Percentiles rank a stretch among this genome's conserved stretches.
These are phyloP conservation scores for Cladophialophora immunda DNA, from an alignment of 2,329 filamentous ascomycete species.

Conservation along the genomic window DNA sequence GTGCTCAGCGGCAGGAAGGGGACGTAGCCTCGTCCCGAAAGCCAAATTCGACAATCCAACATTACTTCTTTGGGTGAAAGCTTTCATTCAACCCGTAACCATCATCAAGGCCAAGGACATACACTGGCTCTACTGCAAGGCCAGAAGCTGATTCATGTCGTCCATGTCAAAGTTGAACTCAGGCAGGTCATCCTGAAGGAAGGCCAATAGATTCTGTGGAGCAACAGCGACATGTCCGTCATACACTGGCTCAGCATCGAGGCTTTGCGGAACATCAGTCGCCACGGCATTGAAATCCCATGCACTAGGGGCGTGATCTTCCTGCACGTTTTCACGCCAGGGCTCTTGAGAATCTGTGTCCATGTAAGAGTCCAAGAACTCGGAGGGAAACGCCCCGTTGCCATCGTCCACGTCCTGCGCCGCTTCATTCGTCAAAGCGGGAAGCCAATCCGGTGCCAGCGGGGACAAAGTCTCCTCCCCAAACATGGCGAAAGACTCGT, in stretches of 20 bases:
- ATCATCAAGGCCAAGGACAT: neutral
- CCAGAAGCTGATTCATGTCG: neutral
- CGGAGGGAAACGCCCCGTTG: too few relatives aligned
- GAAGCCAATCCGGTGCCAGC: too few relatives aligned
- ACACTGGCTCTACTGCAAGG: neutral
- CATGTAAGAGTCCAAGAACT: too few relatives aligned
- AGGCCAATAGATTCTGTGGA: neutral
- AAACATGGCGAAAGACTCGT: too few relatives aligned
- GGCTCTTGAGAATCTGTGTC: too few relatives aligned
- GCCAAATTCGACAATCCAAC: neutral
- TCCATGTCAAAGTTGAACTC: neutral
- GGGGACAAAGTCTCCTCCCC: too few relatives aligned
- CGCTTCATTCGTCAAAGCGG: too few relatives aligned
- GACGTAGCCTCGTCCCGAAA: neutral
- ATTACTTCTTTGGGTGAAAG: too few relatives aligned
- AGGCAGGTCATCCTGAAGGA: neutral
- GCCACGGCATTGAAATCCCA: neutral
- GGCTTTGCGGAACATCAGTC: neutral
- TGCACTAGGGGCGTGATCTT: too few relatives aligned
- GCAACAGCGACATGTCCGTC: neutral
- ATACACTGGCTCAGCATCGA: neutral
- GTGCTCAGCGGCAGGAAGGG: neutral
- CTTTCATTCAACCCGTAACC: neutral
- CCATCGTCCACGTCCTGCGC: too few relatives aligned
- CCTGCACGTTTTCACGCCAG: too few relatives aligned